Base-by-base conservation (phyloP, 306 rosid genomes). In the Vigna angularis region DNA sequence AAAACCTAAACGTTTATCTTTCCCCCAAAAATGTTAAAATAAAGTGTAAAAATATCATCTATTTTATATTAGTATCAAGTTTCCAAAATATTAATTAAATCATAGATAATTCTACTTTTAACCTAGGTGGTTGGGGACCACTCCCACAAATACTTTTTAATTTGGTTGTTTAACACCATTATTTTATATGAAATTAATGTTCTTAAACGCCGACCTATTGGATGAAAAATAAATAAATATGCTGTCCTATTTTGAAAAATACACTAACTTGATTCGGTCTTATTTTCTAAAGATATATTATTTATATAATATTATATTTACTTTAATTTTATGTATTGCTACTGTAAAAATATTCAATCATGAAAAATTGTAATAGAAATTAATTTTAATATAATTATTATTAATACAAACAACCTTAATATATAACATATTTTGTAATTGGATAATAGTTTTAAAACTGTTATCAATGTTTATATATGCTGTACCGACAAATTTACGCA, bases 201-300 rank as follows among this genome's bases (percentile, higher is more conserved):
- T 16, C 72, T 42, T 66, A 18, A 18, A 65, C 48, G 2, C 50
- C 49, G 70, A 9, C 71, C 71, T 66, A 18, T 40, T 66, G 8
- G 7, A 7, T 17, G 16, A 65, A 38, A 22, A 62, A 9, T 9
- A 34, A 7, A 64, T 0, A 34, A 38, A 18, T 0, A n/a, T 66
- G 70, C 52, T 11, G 51, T 15, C 71, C 51, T 20, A 66, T 40
- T 66, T 18, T 8, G 17, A 40, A 45, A 65, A 17, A 17, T 38
- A 4, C 16, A 9, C 6, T 10, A 38, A 40, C 51, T 38, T 1
- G 4, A 18, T 66, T 28, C 15, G n/a, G 40, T 59, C 18, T 4
- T 5, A 5, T 61, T 24, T 58, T 61, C 15, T 28, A 14, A 61
- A 61, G 67, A 15, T 13, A 28, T 58, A 13, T 20, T 1, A 55